Evolutionary conservation across 2,329 filamentous ascomycete species (phyloP).

Genomic region (Rhynchosporium secalis): DNA sequence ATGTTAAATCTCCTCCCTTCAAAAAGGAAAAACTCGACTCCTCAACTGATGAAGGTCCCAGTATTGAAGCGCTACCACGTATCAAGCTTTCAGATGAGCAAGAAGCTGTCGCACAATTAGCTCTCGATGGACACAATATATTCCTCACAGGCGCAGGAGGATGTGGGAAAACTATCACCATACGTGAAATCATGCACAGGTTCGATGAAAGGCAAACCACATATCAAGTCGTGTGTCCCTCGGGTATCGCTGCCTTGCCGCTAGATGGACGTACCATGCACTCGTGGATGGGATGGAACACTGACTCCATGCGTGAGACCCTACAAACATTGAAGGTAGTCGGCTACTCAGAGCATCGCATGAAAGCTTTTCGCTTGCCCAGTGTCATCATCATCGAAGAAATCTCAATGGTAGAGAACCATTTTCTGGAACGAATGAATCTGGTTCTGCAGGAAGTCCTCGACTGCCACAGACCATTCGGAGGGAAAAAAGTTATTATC

Average conservation of each 20-base stretch:
- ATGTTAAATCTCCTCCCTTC: background rate
- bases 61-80: constrained; percentile 6
- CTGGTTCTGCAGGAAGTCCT: constrained; percentile 26
- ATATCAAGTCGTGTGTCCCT: constrained; percentile 35
- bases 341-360: background rate
- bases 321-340: constrained; percentile 18
- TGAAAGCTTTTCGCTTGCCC: constrained; percentile 16
- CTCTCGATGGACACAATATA: constrained; percentile 33
- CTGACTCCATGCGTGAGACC: constrained; percentile 28
- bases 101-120: constrained; percentile 31
- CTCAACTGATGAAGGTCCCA: background rate
- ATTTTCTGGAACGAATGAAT: constrained; percentile 34
- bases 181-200: constrained; percentile 29
- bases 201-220: constrained; percentile 9
- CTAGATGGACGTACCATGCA: constrained; percentile 33
- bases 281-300: constrained; percentile 35
- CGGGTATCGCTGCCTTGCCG: constrained; percentile 36
- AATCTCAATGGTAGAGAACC: constrained; percentile 38
- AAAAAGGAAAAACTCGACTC: background rate
- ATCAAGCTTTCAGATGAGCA: constrained; percentile 32
- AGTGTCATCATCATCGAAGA: constrained; percentile 36
- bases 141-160: constrained; percentile 38
- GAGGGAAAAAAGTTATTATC: constrained; percentile 36
- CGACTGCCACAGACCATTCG: constrained; percentile 27
- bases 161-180: constrained; percentile 33